phyloP scores from a whole-genome alignment of 2,329 filamentous ascomycete species.

The Fonsecaea multimorphosa region DNA sequence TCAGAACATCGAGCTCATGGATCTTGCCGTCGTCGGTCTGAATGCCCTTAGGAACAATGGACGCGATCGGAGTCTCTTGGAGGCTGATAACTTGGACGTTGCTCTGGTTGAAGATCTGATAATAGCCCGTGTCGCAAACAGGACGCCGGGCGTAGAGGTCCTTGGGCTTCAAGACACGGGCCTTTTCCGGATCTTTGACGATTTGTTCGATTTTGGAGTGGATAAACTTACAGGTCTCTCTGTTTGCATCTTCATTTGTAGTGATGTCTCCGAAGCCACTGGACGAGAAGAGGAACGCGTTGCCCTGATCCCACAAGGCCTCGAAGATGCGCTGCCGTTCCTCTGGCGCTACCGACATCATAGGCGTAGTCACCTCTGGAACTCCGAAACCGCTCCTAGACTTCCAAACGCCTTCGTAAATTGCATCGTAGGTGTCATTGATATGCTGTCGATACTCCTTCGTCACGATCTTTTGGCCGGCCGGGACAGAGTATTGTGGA shows the following conservation, averaged over 20 bases:
- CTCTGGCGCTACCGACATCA: slow-evolving; percentile 3
- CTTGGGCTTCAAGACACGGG: slow-evolving; percentile 59
- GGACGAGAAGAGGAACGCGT: slow-evolving; percentile 61
- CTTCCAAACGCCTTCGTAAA: slow-evolving; percentile 43
- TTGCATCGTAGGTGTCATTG: slow-evolving; percentile 25
- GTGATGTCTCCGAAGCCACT: slow-evolving; percentile 59
- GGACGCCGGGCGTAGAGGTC: slow-evolving; percentile 61
- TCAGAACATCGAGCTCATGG: slow-evolving; percentile 49
- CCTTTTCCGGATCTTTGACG: slow-evolving; percentile 57
- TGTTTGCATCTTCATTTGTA: slow-evolving; percentile 55
- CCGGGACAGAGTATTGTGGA: slow-evolving; percentile 67
- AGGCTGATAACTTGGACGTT: slow-evolving; percentile 56
- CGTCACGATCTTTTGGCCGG: slow-evolving; percentile 58
- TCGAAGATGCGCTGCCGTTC: slow-evolving; percentile 55
- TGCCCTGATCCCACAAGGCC: slow-evolving; percentile 54
- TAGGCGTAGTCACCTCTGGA: slow-evolving; percentile 49
- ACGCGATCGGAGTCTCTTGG: slow-evolving; percentile 49
- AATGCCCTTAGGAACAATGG: slow-evolving; percentile 50
- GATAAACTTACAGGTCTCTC: slow-evolving; percentile 62
- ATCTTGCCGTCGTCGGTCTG: slow-evolving; percentile 46
- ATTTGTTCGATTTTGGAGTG: slow-evolving; percentile 57
- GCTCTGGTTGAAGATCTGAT: slow-evolving; percentile 54
- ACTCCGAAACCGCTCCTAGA: slow-evolving; percentile 66
- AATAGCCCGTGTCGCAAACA: slow-evolving; percentile 57
- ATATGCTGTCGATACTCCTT: slow-evolving; percentile 55